Conservation (phyloP, 2,329 filamentous ascomycete species). For the Neurospora sp. region DNA sequence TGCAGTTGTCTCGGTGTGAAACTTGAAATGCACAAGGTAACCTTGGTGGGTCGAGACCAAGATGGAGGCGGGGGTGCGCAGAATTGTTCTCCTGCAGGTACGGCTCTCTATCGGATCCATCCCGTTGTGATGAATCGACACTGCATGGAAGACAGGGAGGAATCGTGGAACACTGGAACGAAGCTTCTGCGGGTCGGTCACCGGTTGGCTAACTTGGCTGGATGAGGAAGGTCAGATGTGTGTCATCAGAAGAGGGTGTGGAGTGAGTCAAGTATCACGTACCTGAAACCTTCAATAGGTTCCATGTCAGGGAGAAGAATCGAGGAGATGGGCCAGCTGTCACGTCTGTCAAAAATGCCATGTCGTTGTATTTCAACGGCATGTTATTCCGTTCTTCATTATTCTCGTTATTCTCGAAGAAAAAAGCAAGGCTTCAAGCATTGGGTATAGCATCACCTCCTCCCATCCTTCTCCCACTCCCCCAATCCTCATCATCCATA, state of each 20-base stretch:
- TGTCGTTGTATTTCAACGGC: not conserved
- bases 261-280: too few species aligned
- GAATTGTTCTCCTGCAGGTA: not conserved
- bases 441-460: not conserved
- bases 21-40: not conserved
- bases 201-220: not conserved
- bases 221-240: not conserved
- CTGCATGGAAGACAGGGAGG: not conserved
- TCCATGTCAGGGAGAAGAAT: too few species aligned
- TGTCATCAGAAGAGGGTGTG: too few species aligned
- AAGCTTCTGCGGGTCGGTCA: not conserved
- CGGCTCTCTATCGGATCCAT: not conserved
- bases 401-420: not conserved
- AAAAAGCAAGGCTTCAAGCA: not conserved
- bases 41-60: too few species aligned
- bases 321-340: not conserved
- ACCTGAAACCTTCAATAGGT: too few species aligned
- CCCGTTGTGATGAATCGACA: not conserved
- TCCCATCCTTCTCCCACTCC: not conserved
- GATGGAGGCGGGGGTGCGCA: not conserved
- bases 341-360: not conserved
- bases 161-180: not conserved
- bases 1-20: not conserved
- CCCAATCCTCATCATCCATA: too few species aligned
- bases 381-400: not conserved